Conservation (phyloP, 2,329 filamentous ascomycete genomes). For the Cryphonectria japonica region DNA sequence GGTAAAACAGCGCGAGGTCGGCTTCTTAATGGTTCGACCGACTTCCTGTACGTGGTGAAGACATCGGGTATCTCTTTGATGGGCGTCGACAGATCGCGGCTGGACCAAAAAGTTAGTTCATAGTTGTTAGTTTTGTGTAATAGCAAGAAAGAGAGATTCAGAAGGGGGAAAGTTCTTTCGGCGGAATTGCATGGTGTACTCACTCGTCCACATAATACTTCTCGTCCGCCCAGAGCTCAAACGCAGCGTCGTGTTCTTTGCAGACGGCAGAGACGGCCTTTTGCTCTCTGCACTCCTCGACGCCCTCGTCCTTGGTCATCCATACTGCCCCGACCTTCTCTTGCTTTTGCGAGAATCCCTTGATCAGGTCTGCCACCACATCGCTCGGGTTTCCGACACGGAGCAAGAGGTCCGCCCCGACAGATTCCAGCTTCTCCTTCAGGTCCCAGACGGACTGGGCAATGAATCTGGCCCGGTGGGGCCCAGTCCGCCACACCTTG, state of each 20-base stretch:
- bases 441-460: conserved; percentile 75
- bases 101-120: conserved; percentile 39
- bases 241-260: conserved; percentile 56
- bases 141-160: too few relatives aligned
- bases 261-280: conserved; percentile 57
- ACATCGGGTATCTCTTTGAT: conserved; percentile 71
- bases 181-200: conserved; percentile 40
- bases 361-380: conserved; percentile 61
- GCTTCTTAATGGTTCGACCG: conserved; percentile 69
- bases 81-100: conserved; percentile 62
- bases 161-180: too few relatives aligned
- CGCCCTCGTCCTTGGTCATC: conserved; percentile 73
- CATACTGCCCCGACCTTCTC: conserved; percentile 66
- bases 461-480: conserved; percentile 72
- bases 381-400: conserved; percentile 65
- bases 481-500: conserved; percentile 74
- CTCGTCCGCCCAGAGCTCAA: conserved; percentile 72
- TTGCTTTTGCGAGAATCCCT: conserved; percentile 47
- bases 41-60: conserved; percentile 76
- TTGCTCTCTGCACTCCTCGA: conserved; percentile 71
- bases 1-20: conserved; percentile 63
- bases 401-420: conserved; percentile 65
- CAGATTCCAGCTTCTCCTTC: conserved; percentile 61
- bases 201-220: conserved; percentile 83
- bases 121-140: too few relatives aligned